Evolutionary conservation across 306 rosid species (phyloP).

Genomic region (Cicer bijugum): DNA sequence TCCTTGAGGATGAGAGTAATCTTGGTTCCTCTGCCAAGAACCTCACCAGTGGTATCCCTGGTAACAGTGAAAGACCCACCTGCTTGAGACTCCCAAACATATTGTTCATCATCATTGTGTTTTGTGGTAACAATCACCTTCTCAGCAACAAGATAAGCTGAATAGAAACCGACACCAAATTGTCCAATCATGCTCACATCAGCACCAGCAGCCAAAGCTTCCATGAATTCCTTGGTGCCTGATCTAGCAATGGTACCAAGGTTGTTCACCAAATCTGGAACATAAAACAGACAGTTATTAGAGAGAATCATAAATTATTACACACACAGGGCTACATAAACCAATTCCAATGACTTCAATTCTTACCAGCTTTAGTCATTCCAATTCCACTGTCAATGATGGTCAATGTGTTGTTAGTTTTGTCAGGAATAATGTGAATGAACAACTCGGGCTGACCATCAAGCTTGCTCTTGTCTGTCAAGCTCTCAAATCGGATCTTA

Average conservation of each 20-base stretch:
- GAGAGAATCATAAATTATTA: background rate
- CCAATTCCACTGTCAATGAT: constrained; percentile 93
- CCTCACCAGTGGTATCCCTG: constrained; percentile 79
- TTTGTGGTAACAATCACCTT: constrained; percentile 84
- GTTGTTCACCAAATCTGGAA: constrained; percentile 91
- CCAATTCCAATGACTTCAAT: background rate
- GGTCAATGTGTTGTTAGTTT: constrained; percentile 70
- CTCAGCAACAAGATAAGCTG: constrained; percentile 89
- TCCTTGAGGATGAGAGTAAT: constrained; percentile 81
- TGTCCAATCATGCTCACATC: constrained; percentile 99
- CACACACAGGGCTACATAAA: background rate
- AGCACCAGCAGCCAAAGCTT: constrained; percentile 96
- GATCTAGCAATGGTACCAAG: constrained; percentile 97
- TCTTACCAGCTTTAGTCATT: constrained; percentile 96
- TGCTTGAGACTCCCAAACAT: constrained; percentile 96
- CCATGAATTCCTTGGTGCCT: constrained; percentile 98
- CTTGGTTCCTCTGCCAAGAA: constrained; percentile 87
- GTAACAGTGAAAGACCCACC: constrained; percentile 95
- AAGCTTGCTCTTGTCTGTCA: constrained; percentile 96
- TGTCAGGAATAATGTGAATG: constrained; percentile 86
- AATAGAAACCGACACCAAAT: constrained; percentile 98
- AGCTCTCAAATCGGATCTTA: constrained; percentile 81
- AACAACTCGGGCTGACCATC: constrained; percentile 88
- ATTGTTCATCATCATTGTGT: constrained; percentile 97
- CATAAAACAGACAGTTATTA: background rate